Percentiles rank a stretch among this genome's conserved stretches.
Conservation (phyloP, 192 early-diverging fungal genomes). For the Coemansia sp. region DNA sequence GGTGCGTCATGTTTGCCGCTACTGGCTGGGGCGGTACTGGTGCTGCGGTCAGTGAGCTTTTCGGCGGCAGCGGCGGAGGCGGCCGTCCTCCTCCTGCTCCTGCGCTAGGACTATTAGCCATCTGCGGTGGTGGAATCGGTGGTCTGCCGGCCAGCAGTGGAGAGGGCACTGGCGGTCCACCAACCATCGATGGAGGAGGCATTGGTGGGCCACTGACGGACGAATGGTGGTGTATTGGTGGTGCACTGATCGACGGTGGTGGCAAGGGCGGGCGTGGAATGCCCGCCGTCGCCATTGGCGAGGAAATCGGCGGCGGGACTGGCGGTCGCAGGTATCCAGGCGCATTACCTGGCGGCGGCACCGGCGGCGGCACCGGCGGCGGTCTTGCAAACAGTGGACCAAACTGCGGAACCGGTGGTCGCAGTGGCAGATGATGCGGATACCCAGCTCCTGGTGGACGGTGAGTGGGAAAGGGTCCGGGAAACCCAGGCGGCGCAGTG, state of each 20-base stretch:
- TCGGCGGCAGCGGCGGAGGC: slow-evolving; percentile 4
- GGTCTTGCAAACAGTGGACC: slow-evolving; percentile 4
- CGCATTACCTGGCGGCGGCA: slow-evolving; percentile 7
- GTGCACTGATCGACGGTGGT: background rate
- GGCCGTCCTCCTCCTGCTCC: background rate
- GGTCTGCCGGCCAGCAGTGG: background rate
- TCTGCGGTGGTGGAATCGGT: background rate
- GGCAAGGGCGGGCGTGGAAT: slow-evolving; percentile 7
- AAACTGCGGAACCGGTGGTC: background rate
- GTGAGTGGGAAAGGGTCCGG: background rate
- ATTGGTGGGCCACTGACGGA: background rate
- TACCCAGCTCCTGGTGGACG: background rate
- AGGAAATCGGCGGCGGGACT: slow-evolving; percentile 8
- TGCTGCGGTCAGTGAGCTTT: background rate
- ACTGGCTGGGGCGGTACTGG: slow-evolving; percentile 7
- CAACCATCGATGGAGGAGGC: slow-evolving; percentile 4
- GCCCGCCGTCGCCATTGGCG: background rate
- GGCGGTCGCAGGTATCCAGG: slow-evolving; percentile 7
- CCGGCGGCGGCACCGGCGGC: slow-evolving; percentile 18
- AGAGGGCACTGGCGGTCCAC: slow-evolving; percentile 10
- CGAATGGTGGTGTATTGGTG: background rate
- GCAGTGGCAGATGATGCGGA: background rate
- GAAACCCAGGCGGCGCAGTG: slow-evolving; percentile 10
- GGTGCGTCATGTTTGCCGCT: background rate
- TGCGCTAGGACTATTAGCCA: background rate